These are phyloP conservation scores for Leccinum disarticulatum DNA, from an alignment of 768 basidiomycete species.

Conservation along the genomic window DNA sequence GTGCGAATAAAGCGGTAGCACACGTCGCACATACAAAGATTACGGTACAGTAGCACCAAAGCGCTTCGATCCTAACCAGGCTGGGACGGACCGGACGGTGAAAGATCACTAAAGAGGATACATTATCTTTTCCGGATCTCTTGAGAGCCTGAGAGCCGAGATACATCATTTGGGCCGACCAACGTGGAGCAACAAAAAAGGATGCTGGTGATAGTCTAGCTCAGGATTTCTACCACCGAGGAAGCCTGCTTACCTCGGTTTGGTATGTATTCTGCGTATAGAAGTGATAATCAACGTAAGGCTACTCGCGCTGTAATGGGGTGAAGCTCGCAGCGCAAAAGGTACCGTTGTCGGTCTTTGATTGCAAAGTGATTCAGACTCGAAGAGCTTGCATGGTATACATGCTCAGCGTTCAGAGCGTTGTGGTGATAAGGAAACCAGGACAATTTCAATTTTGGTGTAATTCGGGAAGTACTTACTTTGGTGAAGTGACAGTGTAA, in stretches of 20 bases:
- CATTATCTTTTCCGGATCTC: slow-evolving; percentile 45
- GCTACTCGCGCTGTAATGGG: slow-evolving; percentile 39
- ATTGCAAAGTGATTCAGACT: slow-evolving; percentile 14
- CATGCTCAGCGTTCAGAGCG: background rate
- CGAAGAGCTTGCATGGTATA: slow-evolving; percentile 21
- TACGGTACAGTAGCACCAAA: slow-evolving; percentile 39
- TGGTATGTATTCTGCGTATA: too few species aligned
- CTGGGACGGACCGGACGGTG: slow-evolving; percentile 22
- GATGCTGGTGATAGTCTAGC: slow-evolving; percentile 57
- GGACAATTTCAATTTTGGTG: background rate
- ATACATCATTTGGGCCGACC: background rate
- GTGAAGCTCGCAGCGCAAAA: slow-evolving; percentile 37
- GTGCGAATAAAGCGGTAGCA: slow-evolving; percentile 47
- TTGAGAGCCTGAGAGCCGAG: slow-evolving; percentile 18
- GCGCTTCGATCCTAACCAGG: slow-evolving; percentile 19
- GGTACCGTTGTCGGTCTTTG: slow-evolving; percentile 1
- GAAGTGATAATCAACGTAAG: too few species aligned
- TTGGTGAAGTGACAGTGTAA: background rate
- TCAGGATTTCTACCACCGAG: slow-evolving; percentile 32
- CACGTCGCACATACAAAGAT: slow-evolving; percentile 51
- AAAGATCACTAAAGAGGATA: slow-evolving; percentile 54
- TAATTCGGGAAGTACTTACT: background rate
- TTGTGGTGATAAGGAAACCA: background rate
- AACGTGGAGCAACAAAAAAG: slow-evolving; percentile 7
- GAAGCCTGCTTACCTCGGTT: too few species aligned